These are phyloP conservation scores for Oryza glaberrima DNA, from an alignment of 176 grass and related monocot genomes.

Conservation along the genomic window DNA sequence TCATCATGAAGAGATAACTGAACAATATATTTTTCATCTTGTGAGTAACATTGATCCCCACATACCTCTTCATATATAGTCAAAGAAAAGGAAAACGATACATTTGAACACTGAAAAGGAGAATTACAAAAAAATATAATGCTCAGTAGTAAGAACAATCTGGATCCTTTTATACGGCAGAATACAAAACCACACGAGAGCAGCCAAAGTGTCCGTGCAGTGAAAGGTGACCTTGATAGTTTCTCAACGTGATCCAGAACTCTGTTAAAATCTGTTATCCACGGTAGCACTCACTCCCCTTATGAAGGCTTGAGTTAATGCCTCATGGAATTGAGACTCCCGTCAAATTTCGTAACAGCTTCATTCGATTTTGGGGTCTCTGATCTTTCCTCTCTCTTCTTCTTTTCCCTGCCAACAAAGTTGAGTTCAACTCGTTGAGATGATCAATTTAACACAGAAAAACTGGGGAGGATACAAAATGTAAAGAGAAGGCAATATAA, in stretches of 20 bases:
- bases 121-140: slow-evolving; percentile 36
- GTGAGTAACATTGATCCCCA: slow-evolving; percentile 26
- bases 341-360: slow-evolving; percentile 77
- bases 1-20: slow-evolving; percentile 5
- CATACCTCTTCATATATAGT: slow-evolving; percentile 30
- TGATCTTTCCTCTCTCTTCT: slow-evolving; percentile 94
- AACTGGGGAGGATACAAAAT: background rate
- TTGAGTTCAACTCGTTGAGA: slow-evolving; percentile 15
- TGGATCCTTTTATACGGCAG: slow-evolving; percentile 48
- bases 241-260: slow-evolving; percentile 35
- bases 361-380: slow-evolving; percentile 70
- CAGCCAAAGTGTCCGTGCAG: slow-evolving; percentile 31
- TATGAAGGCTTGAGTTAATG: slow-evolving; percentile 53
- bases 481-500: background rate
- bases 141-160: slow-evolving; percentile 42
- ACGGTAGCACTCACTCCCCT: slow-evolving; percentile 38
- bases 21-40: slow-evolving; percentile 41
- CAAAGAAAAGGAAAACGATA: slow-evolving; percentile 19
- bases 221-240: slow-evolving; percentile 21
- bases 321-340: slow-evolving; percentile 55
- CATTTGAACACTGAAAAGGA: slow-evolving; percentile 39
- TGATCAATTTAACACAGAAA: background rate
- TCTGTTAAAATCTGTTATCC: slow-evolving; percentile 53
- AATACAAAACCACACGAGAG: slow-evolving; percentile 41
- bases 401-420: slow-evolving; percentile 80